Percentiles rank a stretch among this genome's conserved stretches.
Conservation (phyloP, 441 rosid genomes). For the Syzygium malaccense region DNA sequence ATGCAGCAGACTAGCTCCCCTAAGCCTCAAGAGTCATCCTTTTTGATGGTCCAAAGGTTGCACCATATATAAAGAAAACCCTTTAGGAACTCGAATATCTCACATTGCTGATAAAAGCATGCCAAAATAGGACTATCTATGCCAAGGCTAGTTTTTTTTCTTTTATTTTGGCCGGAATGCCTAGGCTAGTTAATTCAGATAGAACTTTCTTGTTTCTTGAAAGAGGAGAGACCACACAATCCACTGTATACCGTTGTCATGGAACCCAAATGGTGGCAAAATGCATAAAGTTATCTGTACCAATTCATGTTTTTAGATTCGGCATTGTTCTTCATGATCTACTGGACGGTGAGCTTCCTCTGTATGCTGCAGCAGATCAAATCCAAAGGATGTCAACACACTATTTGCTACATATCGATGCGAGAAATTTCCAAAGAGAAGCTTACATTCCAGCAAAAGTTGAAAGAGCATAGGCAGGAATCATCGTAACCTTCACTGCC, state of each 20-base stretch:
- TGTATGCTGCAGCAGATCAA: conserved; percentile 50
- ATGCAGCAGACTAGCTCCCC: background rate
- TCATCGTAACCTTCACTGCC: conserved; percentile 81
- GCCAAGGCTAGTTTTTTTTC: background rate
- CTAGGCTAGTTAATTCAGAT: background rate
- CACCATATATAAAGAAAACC: background rate
- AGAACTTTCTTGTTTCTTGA: background rate
- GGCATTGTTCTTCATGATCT: conserved; percentile 92
- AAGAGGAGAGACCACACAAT: background rate
- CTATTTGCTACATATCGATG: background rate
- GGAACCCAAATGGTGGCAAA: background rate
- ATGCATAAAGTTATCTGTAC: conserved; percentile 14
- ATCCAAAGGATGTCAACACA: background rate
- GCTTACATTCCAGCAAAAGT: conserved; percentile 96
- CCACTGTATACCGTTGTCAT: background rate
- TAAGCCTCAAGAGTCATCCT: background rate
- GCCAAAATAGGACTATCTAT: background rate
- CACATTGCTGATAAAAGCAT: background rate
- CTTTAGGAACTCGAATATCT: background rate
- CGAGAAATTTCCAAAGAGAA: background rate
- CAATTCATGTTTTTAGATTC: conserved; percentile 99
- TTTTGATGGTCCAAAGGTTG: background rate
- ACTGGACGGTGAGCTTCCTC: conserved; percentile 99
- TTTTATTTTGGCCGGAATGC: too few species aligned
- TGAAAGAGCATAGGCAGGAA: conserved; percentile 60